These are phyloP conservation scores for Phytophthora lateralis DNA, from an alignment of 352 stramenopile genomes.

Conservation along the genomic window DNA sequence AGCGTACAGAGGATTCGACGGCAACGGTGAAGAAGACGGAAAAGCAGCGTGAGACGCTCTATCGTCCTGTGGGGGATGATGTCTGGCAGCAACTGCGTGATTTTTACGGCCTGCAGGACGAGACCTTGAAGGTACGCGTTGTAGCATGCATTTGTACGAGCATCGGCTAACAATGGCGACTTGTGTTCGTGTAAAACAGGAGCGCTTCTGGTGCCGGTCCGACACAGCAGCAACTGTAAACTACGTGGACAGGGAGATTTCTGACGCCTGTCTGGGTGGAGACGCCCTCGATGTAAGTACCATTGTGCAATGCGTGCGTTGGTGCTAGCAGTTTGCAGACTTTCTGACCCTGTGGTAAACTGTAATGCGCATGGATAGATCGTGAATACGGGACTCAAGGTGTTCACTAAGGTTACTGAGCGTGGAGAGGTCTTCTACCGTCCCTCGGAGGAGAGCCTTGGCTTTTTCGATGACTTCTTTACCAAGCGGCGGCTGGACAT, in stretches of 20 bases:
- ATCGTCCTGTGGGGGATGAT: conserved; percentile 66
- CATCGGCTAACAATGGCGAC: conserved; percentile 5
- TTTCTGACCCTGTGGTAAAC: not conserved
- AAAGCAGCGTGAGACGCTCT: conserved; percentile 72
- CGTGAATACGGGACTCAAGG: conserved; percentile 92
- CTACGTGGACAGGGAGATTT: conserved; percentile 79
- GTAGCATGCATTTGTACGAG: not conserved
- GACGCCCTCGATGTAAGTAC: conserved; percentile 68
- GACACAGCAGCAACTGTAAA: conserved; percentile 78
- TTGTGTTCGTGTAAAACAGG: conserved; percentile 18
- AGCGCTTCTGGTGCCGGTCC: conserved; percentile 76
- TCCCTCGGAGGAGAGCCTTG: conserved; percentile 85
- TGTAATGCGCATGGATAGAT: conserved; percentile 51
- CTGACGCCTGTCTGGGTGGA: conserved; percentile 60
- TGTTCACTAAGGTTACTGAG: conserved; percentile 85
- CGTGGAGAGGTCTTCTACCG: conserved; percentile 81
- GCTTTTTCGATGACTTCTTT: conserved; percentile 88
- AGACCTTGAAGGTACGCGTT: conserved; percentile 46
- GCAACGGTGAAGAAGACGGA: conserved; percentile 22
- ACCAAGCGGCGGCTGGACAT: conserved; percentile 74
- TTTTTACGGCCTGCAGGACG: conserved; percentile 73
- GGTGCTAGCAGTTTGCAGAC: not conserved
- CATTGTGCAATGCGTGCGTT: not conserved
- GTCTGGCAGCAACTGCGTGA: conserved; percentile 58
- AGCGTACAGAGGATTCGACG: conserved; percentile 28